These are phyloP conservation scores for Epicoccum sorghinum DNA, from an alignment of 2,329 filamentous ascomycete species.

Conservation along the genomic window DNA sequence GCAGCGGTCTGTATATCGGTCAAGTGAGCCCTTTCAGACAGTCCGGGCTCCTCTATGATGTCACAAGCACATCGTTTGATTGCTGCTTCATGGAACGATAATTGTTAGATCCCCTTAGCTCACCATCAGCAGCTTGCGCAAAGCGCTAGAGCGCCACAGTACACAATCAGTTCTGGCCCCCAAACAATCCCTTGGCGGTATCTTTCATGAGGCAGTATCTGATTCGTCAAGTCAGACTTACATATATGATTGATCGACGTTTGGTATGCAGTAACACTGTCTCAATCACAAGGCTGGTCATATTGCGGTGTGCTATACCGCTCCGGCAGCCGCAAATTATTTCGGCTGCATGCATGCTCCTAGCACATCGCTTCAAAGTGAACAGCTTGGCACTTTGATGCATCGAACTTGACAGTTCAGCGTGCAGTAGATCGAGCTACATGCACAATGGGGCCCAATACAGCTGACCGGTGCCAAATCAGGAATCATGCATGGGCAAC, in stretches of 20 bases:
- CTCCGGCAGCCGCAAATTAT: neutral
- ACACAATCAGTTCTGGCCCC: neutral
- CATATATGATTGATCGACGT: neutral
- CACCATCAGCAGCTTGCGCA: neutral
- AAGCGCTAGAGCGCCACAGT: neutral
- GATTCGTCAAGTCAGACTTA: slow-evolving; percentile 4
- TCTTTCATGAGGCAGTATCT: neutral
- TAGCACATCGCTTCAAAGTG: neutral
- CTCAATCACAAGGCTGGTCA: slow-evolving; percentile 1
- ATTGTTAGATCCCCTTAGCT: neutral
- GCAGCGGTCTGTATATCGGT: slow-evolving; percentile 7
- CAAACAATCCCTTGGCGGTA: neutral
- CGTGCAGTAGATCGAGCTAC: neutral
- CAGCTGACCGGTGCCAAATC: slow-evolving; percentile 11
- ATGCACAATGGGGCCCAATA: neutral
- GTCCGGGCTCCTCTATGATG: neutral
- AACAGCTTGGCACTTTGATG: neutral
- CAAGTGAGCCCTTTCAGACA: neutral
- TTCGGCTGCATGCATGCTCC: neutral
- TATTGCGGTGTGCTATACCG: slow-evolving; percentile 14
- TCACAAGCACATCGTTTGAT: neutral
- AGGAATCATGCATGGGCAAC: slow-evolving; percentile 1
- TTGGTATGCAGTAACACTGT: neutral
- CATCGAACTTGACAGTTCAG: neutral
- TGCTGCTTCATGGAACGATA: neutral